A percentile compares a stretch with the other conserved stretches of the same genome.
Conservation (phyloP, 139 green algal genomes). For the Protoeuglena noctilucae region DNA sequence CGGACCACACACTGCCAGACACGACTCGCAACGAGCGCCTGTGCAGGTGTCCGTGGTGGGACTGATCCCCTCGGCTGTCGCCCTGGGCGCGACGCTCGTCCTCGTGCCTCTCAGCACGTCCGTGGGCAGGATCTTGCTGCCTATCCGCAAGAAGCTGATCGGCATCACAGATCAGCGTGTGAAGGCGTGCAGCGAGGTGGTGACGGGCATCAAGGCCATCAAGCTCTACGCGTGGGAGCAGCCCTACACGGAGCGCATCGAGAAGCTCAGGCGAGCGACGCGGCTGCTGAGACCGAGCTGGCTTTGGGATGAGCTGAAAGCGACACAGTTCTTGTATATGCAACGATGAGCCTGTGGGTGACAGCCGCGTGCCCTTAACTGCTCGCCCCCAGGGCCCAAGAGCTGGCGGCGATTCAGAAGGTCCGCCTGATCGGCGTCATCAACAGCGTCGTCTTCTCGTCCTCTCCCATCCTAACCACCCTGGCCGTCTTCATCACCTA, state of each 20-base stretch:
- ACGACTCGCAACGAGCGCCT: no score
- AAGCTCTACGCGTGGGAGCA: slow-evolving; percentile 86
- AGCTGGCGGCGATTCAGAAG: no score
- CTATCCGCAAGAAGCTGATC: slow-evolving; percentile 30
- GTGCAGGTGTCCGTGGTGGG: no score
- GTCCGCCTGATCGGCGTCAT: background rate
- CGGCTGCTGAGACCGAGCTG: no score
- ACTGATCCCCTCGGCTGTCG: no score
- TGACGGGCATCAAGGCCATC: slow-evolving; percentile 78
- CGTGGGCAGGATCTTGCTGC: slow-evolving; percentile 34
- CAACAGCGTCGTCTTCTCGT: slow-evolving; percentile 6
- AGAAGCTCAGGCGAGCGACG: no score
- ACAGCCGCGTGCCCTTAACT: no score
- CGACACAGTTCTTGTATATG: no score
- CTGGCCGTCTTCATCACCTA: slow-evolving; percentile 69
- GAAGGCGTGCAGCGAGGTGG: slow-evolving; percentile 58
- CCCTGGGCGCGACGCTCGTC: slow-evolving; percentile 43
- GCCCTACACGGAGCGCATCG: slow-evolving; percentile 58
- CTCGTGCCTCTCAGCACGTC: slow-evolving; percentile 55
- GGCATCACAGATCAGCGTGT: slow-evolving; percentile 58
- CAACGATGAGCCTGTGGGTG: no score
- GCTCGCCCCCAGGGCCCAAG: no score
- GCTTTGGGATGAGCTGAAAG: no score
- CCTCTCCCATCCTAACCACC: slow-evolving; percentile 49
- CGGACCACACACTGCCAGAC: no score